Base-by-base conservation (phyloP, 1,284 basidiomycete genomes). In the Leccinum ponderosum region DNA sequence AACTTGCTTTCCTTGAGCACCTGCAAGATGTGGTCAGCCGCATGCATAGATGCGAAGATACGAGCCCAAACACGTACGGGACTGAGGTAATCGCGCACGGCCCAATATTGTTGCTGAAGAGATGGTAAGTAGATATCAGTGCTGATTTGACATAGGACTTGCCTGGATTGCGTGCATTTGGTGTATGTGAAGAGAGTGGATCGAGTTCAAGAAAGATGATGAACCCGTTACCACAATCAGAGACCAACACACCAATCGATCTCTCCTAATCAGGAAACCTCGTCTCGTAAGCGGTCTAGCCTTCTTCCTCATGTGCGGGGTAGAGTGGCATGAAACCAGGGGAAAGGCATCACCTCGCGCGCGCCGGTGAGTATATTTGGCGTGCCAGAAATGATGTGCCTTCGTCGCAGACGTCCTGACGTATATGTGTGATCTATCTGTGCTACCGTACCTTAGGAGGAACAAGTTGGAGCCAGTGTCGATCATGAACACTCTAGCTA, bases 1-100 rank as follows among this genome's bases (percentile, higher is more conserved):
- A 99, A 99, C 76, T 98, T 98, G 80, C 93, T 95, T 80, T 99
- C 97, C 73, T 91, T 92, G 68, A 99, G 84, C 33, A 98, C 96
- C 94, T 95, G 61, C 9, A 35, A 44, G 71, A 74, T 69, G 61
- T 64, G 65, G 67, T 76, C 62, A 76, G 72, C 42, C 64, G 69
- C 72, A 69, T 31, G 71, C 48, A 61, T 54, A 66, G 64, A 67
- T 67, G 20, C 56, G 9, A 29, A 63, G 69, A 63, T 66, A 65
- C 62, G 67, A 42, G 64, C 54, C 56, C 33, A 35, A 59, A 72
- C 4, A 33, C 86, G 68, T 75, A 95, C 95, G 6, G 97, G 97
- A 63, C 94, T 94, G 63, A 99, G 89, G 76, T 97, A 97, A 76
- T 98, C 97, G 69, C 97, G 88, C 63, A 98, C 91, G 11, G 94